Conservation (phyloP, 2,329 filamentous ascomycete species). For the Furcasterigmium sp. region DNA sequence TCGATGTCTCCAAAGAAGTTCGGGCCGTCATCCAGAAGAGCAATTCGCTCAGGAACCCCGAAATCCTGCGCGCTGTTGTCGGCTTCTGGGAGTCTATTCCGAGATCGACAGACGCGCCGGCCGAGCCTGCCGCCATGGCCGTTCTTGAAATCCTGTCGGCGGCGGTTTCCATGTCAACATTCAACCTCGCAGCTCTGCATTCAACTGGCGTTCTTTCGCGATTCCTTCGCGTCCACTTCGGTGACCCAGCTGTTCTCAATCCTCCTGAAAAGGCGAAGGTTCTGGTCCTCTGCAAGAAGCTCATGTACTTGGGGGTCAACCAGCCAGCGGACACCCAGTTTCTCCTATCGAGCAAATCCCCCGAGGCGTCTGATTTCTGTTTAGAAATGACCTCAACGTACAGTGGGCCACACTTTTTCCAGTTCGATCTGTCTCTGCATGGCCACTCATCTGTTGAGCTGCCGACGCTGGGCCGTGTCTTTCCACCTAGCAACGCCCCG, state of each 20-base stretch:
- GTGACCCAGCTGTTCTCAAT: constrained; percentile 42
- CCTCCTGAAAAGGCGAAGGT: constrained; percentile 54
- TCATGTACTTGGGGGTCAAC: constrained; percentile 73
- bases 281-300: constrained; percentile 59
- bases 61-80: constrained; percentile 58
- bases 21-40: constrained; percentile 43
- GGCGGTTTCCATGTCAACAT: constrained; percentile 55
- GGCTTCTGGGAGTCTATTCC: constrained; percentile 61
- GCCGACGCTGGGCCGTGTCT: constrained; percentile 74
- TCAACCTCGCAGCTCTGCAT: constrained; percentile 68
- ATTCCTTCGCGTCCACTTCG: constrained; percentile 59
- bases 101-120: constrained; percentile 33
- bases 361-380: constrained; percentile 60
- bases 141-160: constrained; percentile 60
- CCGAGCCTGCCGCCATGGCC: constrained; percentile 54
- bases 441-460: constrained; percentile 90
- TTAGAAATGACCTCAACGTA: constrained; percentile 70
- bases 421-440: constrained; percentile 85
- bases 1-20: constrained; percentile 31
- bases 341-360: constrained; percentile 51
- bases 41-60: constrained; percentile 52
- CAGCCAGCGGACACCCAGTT: constrained; percentile 78
- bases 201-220: constrained; percentile 64
- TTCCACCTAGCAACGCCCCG: constrained; percentile 72
- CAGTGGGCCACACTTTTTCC: constrained; percentile 76